Base-by-base conservation (phyloP, 2,329 filamentous ascomycete genomes). In the Paecilomyces dactylethromorphus region DNA sequence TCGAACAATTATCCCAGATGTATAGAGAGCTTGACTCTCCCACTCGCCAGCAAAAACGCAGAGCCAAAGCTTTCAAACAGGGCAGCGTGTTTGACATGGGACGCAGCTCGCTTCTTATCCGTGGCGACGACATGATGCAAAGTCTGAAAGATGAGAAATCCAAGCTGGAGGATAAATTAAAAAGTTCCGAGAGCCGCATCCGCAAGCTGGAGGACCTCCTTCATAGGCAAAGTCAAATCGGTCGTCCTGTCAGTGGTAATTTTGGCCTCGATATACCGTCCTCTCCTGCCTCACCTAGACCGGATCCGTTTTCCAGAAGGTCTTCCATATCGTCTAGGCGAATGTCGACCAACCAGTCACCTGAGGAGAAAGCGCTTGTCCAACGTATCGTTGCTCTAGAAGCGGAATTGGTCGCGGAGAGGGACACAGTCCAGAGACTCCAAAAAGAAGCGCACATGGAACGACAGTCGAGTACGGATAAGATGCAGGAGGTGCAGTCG, bases 1-100 rank as follows among this genome's bases (percentile, higher is more conserved):
- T 91, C 1, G 82, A 87, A 11, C 90, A 96, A 56, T 81, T 97
- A 33, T 79, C 81, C 3, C 90, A 91, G 68, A 84, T 92, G 18
- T 83, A 95, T 60, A 86, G 87, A 61, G 92, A 96, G 57, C 81
- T 97, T 13, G 87, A 87, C 70, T 85, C 84, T 58, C 92, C 93
- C 2, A 94, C 91, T 0, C 91, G 89, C 66, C 91, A 94, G 71
- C 92, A 96, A 70, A 85, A 87, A 61, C 92, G 91, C 73, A 86
- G 91, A 59, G 85, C 94, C 6, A 96, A 93, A 72, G 92, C 91
- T 4, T 97, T 99, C 79, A 97, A 97, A 71, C 94, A 95, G 69
- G 94, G 94, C 15, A 97, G 94, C 69, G 84, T 97, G 39, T 92
- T 97, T 67, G 94, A 97, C 71, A 83, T 97, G 61, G 91, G 91